Percentiles rank a stretch among this genome's conserved stretches.
phyloP scores from a whole-genome alignment of 306 rosid genomes.

The Rubus parviflorus region DNA sequence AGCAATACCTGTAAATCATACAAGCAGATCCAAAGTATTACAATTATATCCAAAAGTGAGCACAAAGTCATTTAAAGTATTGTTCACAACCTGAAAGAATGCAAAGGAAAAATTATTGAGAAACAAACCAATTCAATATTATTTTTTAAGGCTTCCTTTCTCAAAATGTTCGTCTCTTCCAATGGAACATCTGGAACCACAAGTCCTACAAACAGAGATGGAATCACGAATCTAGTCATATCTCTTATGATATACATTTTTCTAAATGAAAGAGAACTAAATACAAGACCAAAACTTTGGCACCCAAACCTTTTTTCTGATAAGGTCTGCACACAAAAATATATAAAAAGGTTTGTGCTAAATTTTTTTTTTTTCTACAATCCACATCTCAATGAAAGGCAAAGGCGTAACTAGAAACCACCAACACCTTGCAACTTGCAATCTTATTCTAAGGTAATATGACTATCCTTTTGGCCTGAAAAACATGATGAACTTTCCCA shows the following conservation, averaged over 20 bases:
- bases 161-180: constrained; percentile 69
- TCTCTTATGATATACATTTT: neutral
- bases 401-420: neutral
- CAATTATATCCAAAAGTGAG: neutral
- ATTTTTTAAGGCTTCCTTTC: constrained; percentile 72
- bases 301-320: neutral
- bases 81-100: constrained; percentile 8
- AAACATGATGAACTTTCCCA: neutral
- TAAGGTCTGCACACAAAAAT: neutral
- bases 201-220: constrained; percentile 54
- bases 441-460: neutral
- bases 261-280: neutral
- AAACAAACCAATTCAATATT: constrained; percentile 76
- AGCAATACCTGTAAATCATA: constrained; percentile 66
- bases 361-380: too few relatives aligned
- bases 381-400: neutral
- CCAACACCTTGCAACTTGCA: neutral
- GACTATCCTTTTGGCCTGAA: neutral
- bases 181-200: constrained; percentile 96
- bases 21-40: constrained; percentile 1
- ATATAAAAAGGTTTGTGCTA: neutral
- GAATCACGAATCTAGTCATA: constrained; percentile 5
- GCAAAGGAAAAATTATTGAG: constrained; percentile 7
- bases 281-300: neutral
- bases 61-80: neutral